A percentile compares a stretch with the other conserved stretches of the same genome.
Conservation (phyloP, 495 filamentous ascomycete species). For the Cudoniella acicularis region DNA sequence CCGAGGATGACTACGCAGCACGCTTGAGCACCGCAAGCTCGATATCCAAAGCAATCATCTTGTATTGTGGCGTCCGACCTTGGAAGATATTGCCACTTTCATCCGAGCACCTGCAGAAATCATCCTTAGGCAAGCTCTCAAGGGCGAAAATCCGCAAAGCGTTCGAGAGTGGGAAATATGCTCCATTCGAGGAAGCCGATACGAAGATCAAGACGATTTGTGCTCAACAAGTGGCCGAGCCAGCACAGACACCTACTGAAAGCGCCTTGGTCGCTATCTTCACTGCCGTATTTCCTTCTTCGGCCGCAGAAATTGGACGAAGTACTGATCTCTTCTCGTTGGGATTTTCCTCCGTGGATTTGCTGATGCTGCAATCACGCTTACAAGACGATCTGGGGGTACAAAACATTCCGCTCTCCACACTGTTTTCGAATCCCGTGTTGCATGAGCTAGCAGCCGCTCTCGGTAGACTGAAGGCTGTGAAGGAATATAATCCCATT, state of each 20-base stretch:
- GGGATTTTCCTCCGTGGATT: constrained; percentile 14
- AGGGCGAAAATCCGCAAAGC: constrained; percentile 32
- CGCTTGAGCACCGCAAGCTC: constrained; percentile 1
- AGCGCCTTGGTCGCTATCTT: background rate
- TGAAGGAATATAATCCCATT: constrained; percentile 42
- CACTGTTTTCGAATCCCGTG: background rate
- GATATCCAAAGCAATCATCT: constrained; percentile 2
- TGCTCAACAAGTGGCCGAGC: background rate
- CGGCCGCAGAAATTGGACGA: background rate
- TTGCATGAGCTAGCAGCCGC: background rate
- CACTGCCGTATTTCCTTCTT: background rate
- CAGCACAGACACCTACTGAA: background rate
- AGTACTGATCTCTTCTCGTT: constrained; percentile 10
- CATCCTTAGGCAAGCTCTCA: constrained; percentile 48
- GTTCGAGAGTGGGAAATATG: constrained; percentile 32
- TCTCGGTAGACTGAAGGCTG: background rate
- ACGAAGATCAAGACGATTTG: background rate
- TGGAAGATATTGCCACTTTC: constrained; percentile 14
- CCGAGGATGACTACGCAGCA: constrained; percentile 1
- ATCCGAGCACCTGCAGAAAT: constrained; percentile 26
- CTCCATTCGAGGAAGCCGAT: constrained; percentile 11
- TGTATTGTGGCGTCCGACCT: constrained; percentile 26
- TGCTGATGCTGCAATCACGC: constrained; percentile 10
- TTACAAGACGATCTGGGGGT: background rate
- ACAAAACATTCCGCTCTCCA: background rate